These are phyloP conservation scores for Geosmithia putterillii DNA, from an alignment of 2,329 filamentous ascomycete genomes.

Conservation along the genomic window DNA sequence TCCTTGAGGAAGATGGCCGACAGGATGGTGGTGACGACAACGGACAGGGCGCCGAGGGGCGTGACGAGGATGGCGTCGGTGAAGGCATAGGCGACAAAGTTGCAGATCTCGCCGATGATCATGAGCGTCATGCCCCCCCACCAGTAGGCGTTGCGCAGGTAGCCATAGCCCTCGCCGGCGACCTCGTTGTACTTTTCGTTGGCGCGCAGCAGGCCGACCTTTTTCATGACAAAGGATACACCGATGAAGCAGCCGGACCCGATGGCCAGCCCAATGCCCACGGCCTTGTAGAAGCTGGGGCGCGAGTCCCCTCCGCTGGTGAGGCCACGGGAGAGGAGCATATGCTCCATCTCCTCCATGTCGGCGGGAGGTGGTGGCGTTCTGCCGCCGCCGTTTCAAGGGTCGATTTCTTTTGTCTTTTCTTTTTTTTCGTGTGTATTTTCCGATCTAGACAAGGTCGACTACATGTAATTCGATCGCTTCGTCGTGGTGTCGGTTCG, in stretches of 20 bases:
- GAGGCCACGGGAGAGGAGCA: constrained; percentile 2
- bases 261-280: constrained; percentile 78
- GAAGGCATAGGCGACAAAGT: constrained; percentile 94
- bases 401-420: neutral
- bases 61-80: constrained; percentile 94
- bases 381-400: too few relatives aligned
- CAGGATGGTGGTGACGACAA: constrained; percentile 82
- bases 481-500: neutral
- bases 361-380: neutral
- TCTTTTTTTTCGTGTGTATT: neutral
- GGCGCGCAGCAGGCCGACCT: constrained; percentile 77
- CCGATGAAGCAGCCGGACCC: constrained; percentile 89
- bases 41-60: constrained; percentile 78
- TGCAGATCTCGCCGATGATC: constrained; percentile 94
- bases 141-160: constrained; percentile 91
- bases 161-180: constrained; percentile 92
- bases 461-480: neutral
- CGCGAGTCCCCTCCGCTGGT: constrained; percentile 13
- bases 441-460: neutral
- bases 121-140: constrained; percentile 94
- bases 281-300: constrained; percentile 59
- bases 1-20: constrained; percentile 96
- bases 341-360: constrained; percentile 3
- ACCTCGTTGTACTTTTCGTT: constrained; percentile 96
- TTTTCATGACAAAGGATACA: constrained; percentile 90